Percentiles rank a stretch among this genome's conserved stretches.
Evolutionary conservation across 202 grass and related monocot species (phyloP).

Genomic region (Schoenoplectus triqueter): DNA sequence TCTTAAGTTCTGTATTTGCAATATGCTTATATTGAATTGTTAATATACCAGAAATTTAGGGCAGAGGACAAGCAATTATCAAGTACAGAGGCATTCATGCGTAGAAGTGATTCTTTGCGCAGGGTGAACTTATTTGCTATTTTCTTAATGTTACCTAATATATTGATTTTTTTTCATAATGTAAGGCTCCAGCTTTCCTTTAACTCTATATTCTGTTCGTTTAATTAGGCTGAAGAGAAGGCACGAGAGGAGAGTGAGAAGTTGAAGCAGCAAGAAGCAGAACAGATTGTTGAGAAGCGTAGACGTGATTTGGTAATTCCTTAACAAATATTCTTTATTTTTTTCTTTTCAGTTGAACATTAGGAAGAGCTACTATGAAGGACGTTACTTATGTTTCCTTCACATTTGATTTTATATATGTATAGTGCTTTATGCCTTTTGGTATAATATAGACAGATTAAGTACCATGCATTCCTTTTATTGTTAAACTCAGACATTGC

Average conservation of each 20-base stretch:
- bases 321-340: neutral
- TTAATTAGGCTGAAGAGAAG: slow-evolving; percentile 86
- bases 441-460: neutral
- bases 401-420: neutral
- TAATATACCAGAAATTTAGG: slow-evolving; percentile 77
- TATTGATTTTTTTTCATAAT: slow-evolving; percentile 29
- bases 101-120: slow-evolving; percentile 81
- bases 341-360: slow-evolving; percentile 5
- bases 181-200: neutral
- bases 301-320: slow-evolving; percentile 84
- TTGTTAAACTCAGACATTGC: slow-evolving; percentile 62
- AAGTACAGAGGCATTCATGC: slow-evolving; percentile 76
- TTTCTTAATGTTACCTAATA: neutral
- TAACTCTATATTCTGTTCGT: slow-evolving; percentile 23
- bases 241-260: slow-evolving; percentile 93
- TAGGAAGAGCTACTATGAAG: slow-evolving; percentile 15
- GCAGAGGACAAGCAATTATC: slow-evolving; percentile 82
- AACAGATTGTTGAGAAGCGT: slow-evolving; percentile 83
- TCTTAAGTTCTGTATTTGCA: slow-evolving; percentile 26
- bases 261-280: slow-evolving; percentile 79
- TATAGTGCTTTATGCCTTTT: neutral
- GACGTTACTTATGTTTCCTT: neutral
- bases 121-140: slow-evolving; percentile 51
- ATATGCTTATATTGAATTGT: slow-evolving; percentile 29
- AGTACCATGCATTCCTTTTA: slow-evolving; percentile 33